Conservation (phyloP, 2,329 filamentous ascomycete species). For the Didymella arachidicola region DNA sequence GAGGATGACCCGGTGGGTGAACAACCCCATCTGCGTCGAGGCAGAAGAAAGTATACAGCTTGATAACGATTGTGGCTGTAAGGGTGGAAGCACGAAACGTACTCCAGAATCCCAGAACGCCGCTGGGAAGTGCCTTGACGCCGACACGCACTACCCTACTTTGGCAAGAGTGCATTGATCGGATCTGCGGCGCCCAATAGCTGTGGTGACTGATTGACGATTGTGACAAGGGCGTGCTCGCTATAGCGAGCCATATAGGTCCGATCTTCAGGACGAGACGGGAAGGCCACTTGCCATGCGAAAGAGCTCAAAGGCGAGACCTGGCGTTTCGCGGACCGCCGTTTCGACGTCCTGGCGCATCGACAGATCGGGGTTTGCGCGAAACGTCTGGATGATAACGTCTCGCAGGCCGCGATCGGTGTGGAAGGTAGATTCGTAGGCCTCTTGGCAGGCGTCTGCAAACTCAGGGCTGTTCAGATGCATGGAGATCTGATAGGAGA, state of each 20-base stretch:
- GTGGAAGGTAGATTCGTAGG: slow-evolving; percentile 59
- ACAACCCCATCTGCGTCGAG: slow-evolving; percentile 6
- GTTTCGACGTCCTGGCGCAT: slow-evolving; percentile 56
- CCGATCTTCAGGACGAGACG: slow-evolving; percentile 40
- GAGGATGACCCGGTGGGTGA: background rate
- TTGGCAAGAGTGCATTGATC: background rate
- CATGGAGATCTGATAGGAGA: slow-evolving; percentile 55
- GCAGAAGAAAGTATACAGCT: slow-evolving; percentile 2
- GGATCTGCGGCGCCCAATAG: background rate
- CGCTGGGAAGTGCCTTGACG: background rate
- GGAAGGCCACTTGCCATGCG: slow-evolving; percentile 58
- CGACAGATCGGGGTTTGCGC: slow-evolving; percentile 55
- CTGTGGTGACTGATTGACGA: background rate
- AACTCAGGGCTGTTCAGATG: slow-evolving; percentile 56
- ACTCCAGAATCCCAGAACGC: background rate
- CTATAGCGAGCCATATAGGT: slow-evolving; percentile 1
- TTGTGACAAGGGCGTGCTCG: slow-evolving; percentile 4
- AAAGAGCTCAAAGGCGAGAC: slow-evolving; percentile 59
- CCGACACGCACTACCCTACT: background rate
- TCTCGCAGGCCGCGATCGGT: slow-evolving; percentile 58
- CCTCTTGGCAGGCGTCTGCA: slow-evolving; percentile 58
- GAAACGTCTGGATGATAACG: slow-evolving; percentile 58
- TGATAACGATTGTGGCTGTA: background rate
- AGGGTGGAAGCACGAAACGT: background rate
- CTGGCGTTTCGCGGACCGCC: slow-evolving; percentile 55